phyloP scores from a whole-genome alignment of 495 filamentous ascomycete species.

The Podospora pseudocomata region DNA sequence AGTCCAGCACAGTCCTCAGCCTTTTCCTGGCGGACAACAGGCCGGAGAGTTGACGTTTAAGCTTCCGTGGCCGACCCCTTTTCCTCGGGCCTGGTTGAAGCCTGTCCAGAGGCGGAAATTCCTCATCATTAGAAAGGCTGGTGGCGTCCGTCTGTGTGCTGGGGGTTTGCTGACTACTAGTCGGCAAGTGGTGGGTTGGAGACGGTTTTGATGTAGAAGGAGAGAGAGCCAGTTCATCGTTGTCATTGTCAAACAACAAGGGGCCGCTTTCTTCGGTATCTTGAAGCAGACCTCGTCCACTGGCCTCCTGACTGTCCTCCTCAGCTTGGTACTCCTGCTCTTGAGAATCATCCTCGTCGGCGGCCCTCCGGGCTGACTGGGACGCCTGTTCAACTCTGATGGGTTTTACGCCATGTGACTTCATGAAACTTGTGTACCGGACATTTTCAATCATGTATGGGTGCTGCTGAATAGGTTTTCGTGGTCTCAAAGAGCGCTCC shows the following conservation, averaged over 20 bases:
- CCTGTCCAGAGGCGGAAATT: slow-evolving; percentile 36
- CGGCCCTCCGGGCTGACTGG: slow-evolving; percentile 26
- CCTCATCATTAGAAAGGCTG: slow-evolving; percentile 36
- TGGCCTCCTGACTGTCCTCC: slow-evolving; percentile 48
- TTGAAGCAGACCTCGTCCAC: slow-evolving; percentile 13
- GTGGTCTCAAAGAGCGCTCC: slow-evolving; percentile 55
- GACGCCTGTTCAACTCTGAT: slow-evolving; percentile 47
- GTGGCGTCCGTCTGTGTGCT: slow-evolving; percentile 29
- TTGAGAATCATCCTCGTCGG: slow-evolving; percentile 44
- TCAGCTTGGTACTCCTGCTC: slow-evolving; percentile 48
- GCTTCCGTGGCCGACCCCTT: slow-evolving; percentile 2
- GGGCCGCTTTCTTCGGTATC: slow-evolving; percentile 29
- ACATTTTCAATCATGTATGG: slow-evolving; percentile 67
- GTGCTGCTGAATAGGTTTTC: slow-evolving; percentile 73
- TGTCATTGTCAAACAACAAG: slow-evolving; percentile 23
- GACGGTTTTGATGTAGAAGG: slow-evolving; percentile 30
- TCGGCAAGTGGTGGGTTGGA: slow-evolving; percentile 15
- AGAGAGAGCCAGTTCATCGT: slow-evolving; percentile 32
- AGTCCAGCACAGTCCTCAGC: slow-evolving; percentile 19
- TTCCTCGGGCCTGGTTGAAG: slow-evolving; percentile 20
- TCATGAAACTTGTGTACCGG: slow-evolving; percentile 59
- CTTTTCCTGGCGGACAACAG: slow-evolving; percentile 24
- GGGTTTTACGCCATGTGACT: slow-evolving; percentile 60
- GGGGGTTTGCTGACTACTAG: slow-evolving; percentile 26
- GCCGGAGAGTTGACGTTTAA: slow-evolving; percentile 24